phyloP scores from a whole-genome alignment of 208 protist species.

The Novymonas esmeraldas region DNA sequence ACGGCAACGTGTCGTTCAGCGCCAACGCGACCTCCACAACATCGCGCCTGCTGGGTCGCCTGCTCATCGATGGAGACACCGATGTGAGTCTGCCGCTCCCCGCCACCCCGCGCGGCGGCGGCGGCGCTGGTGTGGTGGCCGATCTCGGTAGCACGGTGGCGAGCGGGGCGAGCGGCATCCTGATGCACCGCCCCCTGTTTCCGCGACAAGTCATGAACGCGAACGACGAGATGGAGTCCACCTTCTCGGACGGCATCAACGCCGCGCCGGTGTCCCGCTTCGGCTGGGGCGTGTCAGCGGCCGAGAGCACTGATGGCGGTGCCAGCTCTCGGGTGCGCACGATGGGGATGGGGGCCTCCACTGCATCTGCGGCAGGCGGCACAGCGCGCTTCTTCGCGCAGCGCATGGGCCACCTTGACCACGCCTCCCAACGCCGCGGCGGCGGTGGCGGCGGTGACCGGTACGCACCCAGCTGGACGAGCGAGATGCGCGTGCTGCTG shows the following conservation, averaged over 20 bases:
- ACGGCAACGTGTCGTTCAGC: slow-evolving; percentile 12
- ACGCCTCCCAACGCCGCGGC: background rate
- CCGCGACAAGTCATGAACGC: background rate
- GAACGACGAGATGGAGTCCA: slow-evolving; percentile 2
- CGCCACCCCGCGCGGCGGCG: background rate
- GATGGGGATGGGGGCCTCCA: background rate
- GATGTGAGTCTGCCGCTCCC: background rate
- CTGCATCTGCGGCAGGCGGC: background rate
- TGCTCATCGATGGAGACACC: background rate
- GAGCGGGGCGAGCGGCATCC: slow-evolving; percentile 8
- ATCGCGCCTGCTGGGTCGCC: background rate
- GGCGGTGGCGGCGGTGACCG: slow-evolving; percentile 6
- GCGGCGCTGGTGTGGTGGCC: too few relatives aligned
- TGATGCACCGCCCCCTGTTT: background rate
- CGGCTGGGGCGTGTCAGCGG: background rate
- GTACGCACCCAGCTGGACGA: slow-evolving; percentile 4
- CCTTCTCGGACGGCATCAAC: slow-evolving; percentile 10
- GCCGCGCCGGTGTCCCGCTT: background rate
- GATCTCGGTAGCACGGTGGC: background rate
- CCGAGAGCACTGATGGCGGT: slow-evolving; percentile 3
- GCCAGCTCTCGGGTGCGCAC: background rate
- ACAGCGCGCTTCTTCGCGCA: slow-evolving; percentile 11
- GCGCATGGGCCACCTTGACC: background rate
- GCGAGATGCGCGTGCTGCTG: slow-evolving; percentile 27
- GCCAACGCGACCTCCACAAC: background rate